Evolutionary conservation across 768 basidiomycete genomes (phyloP).

Genomic region (Daedaleopsis sinensis): DNA sequence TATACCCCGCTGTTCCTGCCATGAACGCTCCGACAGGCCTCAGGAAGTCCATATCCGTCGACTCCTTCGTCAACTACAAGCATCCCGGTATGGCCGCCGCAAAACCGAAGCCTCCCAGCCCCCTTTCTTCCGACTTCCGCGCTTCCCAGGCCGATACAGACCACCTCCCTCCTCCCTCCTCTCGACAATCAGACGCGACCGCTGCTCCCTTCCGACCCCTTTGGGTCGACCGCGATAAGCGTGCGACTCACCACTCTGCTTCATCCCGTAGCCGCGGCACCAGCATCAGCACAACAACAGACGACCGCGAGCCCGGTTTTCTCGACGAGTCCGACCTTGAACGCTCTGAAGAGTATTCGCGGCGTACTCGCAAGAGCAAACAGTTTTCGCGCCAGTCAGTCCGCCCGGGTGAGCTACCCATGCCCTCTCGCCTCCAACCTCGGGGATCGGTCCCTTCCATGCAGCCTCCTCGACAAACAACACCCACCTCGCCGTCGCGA

Average conservation of each 20-base stretch:
- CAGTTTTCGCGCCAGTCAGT: conserved; percentile 27
- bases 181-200: conserved; percentile 37
- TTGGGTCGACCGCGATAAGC: conserved; percentile 29
- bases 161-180: not conserved
- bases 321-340: conserved; percentile 32
- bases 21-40: conserved; percentile 45
- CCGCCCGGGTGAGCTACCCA: conserved; percentile 33
- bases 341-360: conserved; percentile 27
- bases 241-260: conserved; percentile 31
- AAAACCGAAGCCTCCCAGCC: conserved; percentile 21
- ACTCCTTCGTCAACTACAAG: conserved; percentile 59
- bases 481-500: conserved; percentile 27
- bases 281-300: conserved; percentile 52
- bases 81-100: conserved; percentile 16
- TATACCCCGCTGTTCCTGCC: conserved; percentile 28
- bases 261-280: conserved; percentile 54
- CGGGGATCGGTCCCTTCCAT: conserved; percentile 27
- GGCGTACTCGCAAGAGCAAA: conserved; percentile 29
- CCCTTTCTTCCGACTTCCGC: conserved; percentile 25
- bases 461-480: conserved; percentile 15
- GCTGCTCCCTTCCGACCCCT: conserved; percentile 34
- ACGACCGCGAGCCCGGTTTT: conserved; percentile 22
- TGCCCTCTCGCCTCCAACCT: conserved; percentile 32
- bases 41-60: conserved; percentile 77
- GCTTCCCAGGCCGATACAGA: conserved; percentile 16